These are phyloP conservation scores for Fistulinella prunicolor DNA, from an alignment of 768 basidiomycete species.

Conservation along the genomic window DNA sequence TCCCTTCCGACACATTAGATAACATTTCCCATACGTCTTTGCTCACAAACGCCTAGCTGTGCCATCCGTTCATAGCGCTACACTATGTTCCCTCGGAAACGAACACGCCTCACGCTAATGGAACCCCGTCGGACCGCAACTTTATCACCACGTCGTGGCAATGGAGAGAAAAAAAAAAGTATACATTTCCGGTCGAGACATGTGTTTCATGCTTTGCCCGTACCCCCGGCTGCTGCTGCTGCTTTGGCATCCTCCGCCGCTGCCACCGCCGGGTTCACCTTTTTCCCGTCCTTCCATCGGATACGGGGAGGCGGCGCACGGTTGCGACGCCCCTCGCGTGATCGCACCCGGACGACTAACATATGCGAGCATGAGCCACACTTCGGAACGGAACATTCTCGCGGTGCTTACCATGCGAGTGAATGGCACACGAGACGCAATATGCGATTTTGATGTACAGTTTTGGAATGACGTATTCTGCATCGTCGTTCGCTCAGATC, in stretches of 20 bases:
- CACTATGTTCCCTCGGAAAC: no score
- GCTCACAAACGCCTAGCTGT: no score
- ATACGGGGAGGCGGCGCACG: conserved; percentile 95
- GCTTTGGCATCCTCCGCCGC: conserved; percentile 89
- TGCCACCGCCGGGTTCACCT: conserved; percentile 92
- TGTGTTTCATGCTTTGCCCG: conserved; percentile 47
- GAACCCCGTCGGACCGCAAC: no score
- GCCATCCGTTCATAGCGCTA: no score
- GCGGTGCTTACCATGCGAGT: conserved; percentile 81
- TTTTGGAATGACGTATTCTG: conserved; percentile 96
- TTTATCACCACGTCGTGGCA: no score
- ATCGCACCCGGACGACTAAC: conserved; percentile 95
- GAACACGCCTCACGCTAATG: no score
- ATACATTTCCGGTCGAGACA: background rate
- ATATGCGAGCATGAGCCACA: background rate
- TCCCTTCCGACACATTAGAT: no score
- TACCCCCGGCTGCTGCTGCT: no score
- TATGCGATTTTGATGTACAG: conserved; percentile 98
- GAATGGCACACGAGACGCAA: conserved; percentile 99
- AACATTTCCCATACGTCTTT: no score
- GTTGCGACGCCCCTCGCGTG: conserved; percentile 93
- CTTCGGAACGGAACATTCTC: background rate
- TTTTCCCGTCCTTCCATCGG: conserved; percentile 94
- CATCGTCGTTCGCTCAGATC: no score
- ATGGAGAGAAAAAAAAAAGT: no score